These are phyloP conservation scores for Lactuca saligna DNA, from an alignment of 129 eudicot species.

Conservation along the genomic window DNA sequence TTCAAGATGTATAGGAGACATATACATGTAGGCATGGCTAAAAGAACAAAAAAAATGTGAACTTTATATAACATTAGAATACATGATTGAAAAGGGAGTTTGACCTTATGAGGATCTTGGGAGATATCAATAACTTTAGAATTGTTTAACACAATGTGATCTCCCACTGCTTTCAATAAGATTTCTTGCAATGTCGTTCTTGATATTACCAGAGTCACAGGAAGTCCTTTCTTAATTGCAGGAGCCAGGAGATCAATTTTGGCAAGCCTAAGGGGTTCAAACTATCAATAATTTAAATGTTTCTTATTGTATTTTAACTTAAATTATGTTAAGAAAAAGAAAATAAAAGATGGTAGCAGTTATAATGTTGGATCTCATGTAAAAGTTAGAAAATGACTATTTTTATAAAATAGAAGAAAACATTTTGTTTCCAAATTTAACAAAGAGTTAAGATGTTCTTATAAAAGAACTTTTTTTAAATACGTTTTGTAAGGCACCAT, in stretches of 20 bases:
- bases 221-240: slow-evolving; percentile 38
- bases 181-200: slow-evolving; percentile 43
- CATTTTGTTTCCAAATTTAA: too few species aligned
- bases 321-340: not conserved
- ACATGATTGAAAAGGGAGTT: not conserved
- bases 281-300: not conserved
- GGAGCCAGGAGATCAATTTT: slow-evolving; percentile 38
- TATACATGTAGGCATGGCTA: not conserved
- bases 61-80: not conserved
- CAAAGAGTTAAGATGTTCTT: too few species aligned
- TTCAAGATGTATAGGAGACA: not conserved
- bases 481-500: too few species aligned
- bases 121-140: slow-evolving; percentile 38
- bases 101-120: slow-evolving; percentile 37
- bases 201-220: slow-evolving; percentile 39
- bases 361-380: too few species aligned
- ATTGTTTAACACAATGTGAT: slow-evolving; percentile 26
- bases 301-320: not conserved
- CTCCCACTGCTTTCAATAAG: slow-evolving; percentile 37
- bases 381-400: too few species aligned
- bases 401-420: too few species aligned
- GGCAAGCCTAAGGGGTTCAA: slow-evolving; percentile 31
- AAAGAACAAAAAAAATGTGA: not conserved
- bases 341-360: too few species aligned
- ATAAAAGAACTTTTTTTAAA: too few species aligned